Conservation (phyloP, 1,284 basidiomycete species). For the Ceratobasidium sp. region DNA sequence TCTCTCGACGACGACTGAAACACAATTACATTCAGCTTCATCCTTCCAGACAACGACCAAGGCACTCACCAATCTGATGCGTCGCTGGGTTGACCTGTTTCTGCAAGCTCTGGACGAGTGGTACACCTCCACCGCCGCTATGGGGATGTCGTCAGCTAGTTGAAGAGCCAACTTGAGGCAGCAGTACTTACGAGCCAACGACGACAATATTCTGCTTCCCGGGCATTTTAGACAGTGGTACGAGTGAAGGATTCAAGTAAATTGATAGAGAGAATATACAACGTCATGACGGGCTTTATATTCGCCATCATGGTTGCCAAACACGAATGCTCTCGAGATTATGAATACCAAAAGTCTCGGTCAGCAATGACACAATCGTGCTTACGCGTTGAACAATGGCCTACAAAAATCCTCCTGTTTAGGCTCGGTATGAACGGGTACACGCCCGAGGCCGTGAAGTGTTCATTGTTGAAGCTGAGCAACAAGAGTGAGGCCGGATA, state of each 20-base stretch:
- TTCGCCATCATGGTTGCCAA: no score
- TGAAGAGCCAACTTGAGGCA: background rate
- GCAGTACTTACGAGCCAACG: slow-evolving; percentile 3
- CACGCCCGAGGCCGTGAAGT: no score
- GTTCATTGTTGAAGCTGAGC: no score
- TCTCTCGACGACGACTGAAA: slow-evolving; percentile 48
- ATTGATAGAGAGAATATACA: background rate
- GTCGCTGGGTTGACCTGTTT: slow-evolving; percentile 4
- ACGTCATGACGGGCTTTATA: background rate
- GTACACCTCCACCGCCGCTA: background rate
- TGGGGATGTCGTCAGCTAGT: background rate
- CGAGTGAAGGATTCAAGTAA: background rate
- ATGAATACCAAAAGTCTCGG: background rate
- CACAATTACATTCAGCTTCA: background rate
- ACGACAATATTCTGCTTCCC: slow-evolving; percentile 11
- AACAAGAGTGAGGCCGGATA: no score
- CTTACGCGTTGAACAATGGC: no score
- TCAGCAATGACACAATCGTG: background rate
- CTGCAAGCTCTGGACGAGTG: background rate
- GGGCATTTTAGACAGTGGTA: background rate
- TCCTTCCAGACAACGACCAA: background rate
- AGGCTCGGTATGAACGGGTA: no score
- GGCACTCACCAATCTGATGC: slow-evolving; percentile 6
- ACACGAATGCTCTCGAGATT: no score
- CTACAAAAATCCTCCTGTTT: no score